These are phyloP conservation scores for Gastrolobium villosum DNA, from an alignment of 306 rosid genomes.

Conservation along the genomic window DNA sequence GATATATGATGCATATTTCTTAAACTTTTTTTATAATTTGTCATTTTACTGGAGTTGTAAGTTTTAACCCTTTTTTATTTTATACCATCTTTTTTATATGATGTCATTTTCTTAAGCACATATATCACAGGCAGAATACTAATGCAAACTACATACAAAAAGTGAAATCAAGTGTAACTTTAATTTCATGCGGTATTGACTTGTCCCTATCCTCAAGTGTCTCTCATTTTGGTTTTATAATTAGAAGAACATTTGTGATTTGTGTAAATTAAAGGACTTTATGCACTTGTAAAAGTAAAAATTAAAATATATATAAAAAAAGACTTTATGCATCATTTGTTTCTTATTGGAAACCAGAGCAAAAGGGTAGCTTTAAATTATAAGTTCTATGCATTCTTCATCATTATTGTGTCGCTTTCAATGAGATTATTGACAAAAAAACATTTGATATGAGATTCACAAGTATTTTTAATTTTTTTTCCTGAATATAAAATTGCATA, in stretches of 20 bases:
- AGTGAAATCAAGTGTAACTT: too few species aligned
- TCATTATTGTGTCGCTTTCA: background rate
- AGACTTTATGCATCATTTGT: background rate
- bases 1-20: too few species aligned
- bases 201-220: background rate
- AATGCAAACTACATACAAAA: too few species aligned
- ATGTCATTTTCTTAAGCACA: too few species aligned
- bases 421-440: background rate
- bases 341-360: conserved; percentile 36
- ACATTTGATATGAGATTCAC: background rate
- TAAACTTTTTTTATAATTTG: background rate
- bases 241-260: background rate
- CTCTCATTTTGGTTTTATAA: conserved; percentile 7
- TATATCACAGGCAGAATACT: too few species aligned
- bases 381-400: background rate
- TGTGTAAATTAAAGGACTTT: conserved; percentile 10
- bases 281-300: background rate
- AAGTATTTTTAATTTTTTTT: too few species aligned
- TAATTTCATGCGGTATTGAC: background rate
- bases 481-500: background rate
- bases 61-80: too few species aligned
- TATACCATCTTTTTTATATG: too few species aligned
- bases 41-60: background rate
- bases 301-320: background rate
- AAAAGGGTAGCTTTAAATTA: conserved; percentile 35